A percentile compares a stretch with the other conserved stretches of the same genome.
Evolutionary conservation across 2,329 filamentous ascomycete species (phyloP).

Genomic region (Aspergillus clavatus): DNA sequence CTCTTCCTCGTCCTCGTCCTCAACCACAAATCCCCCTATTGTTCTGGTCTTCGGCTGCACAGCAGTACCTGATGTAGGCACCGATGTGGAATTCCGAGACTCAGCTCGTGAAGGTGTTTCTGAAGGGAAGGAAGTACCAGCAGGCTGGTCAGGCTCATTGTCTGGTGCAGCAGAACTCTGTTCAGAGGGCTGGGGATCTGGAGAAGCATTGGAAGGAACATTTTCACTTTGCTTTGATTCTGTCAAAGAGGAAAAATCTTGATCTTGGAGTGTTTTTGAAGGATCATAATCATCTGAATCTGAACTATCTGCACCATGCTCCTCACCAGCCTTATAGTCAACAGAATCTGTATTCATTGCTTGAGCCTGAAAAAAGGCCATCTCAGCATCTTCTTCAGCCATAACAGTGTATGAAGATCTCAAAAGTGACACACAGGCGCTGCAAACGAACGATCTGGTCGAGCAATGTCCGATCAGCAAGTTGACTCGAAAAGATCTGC

Average conservation of each 20-base stretch:
- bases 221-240: slow-evolving; percentile 30
- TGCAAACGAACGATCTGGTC: slow-evolving; percentile 1
- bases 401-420: slow-evolving; percentile 30
- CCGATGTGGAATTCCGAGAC: slow-evolving; percentile 31
- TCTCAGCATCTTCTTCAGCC: slow-evolving; percentile 52
- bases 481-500: neutral
- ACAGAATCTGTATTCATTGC: slow-evolving; percentile 38
- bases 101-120: slow-evolving; percentile 32
- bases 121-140: slow-evolving; percentile 26
- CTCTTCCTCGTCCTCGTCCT: slow-evolving; percentile 60
- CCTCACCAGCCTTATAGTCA: slow-evolving; percentile 45
- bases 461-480: slow-evolving; percentile 4
- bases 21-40: slow-evolving; percentile 59
- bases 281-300: slow-evolving; percentile 54
- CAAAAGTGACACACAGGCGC: slow-evolving; percentile 9
- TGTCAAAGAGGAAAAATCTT: slow-evolving; percentile 33
- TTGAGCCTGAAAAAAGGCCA: slow-evolving; percentile 50
- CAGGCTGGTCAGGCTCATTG: slow-evolving; percentile 25
- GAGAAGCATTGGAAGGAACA: slow-evolving; percentile 20
- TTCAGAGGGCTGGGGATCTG: slow-evolving; percentile 20
- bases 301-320: slow-evolving; percentile 50
- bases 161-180: slow-evolving; percentile 22
- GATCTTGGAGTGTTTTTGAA: slow-evolving; percentile 44
- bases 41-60: slow-evolving; percentile 46
- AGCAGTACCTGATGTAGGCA: slow-evolving; percentile 28